Conservation (phyloP, 2,329 filamentous ascomycete species). For the Plectosphaerella cucumerina region DNA sequence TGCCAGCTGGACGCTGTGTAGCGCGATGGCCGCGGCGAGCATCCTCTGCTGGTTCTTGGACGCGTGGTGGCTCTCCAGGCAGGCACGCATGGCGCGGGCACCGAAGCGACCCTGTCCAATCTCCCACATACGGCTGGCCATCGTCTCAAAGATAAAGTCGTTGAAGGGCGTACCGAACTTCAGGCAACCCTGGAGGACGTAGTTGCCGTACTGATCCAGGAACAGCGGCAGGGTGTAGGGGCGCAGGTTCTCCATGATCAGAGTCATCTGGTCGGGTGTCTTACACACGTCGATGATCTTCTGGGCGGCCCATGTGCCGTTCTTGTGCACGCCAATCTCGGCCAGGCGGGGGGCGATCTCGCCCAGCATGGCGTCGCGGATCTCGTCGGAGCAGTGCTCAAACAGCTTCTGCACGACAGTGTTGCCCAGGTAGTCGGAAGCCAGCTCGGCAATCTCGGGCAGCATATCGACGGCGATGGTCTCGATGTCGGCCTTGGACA, state of each 20-base stretch:
- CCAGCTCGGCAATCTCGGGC: conserved; percentile 89
- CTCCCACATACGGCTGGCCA: conserved; percentile 93
- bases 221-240: conserved; percentile 89
- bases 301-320: conserved; percentile 97
- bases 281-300: conserved; percentile 98
- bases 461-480: conserved; percentile 91
- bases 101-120: conserved; percentile 90
- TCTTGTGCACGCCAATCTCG: conserved; percentile 98
- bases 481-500: conserved; percentile 84
- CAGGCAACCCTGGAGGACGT: conserved; percentile 93
- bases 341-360: conserved; percentile 89
- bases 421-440: conserved; percentile 95
- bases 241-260: conserved; percentile 80
- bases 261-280: conserved; percentile 72
- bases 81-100: conserved; percentile 92
- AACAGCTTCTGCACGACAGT: conserved; percentile 99
- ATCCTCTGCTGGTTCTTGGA: conserved; percentile 94
- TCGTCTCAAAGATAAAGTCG: conserved; percentile 96
- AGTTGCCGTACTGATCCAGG: conserved; percentile 97
- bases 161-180: conserved; percentile 88
- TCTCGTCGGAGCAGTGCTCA: conserved; percentile 86
- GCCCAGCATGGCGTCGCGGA: conserved; percentile 85
- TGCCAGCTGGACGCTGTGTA: conserved; percentile 93
- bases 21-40: conserved; percentile 89
- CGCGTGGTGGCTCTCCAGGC: conserved; percentile 90